phyloP scores from a whole-genome alignment of 1,284 basidiomycete genomes.

The Hemileia vastatrix region DNA sequence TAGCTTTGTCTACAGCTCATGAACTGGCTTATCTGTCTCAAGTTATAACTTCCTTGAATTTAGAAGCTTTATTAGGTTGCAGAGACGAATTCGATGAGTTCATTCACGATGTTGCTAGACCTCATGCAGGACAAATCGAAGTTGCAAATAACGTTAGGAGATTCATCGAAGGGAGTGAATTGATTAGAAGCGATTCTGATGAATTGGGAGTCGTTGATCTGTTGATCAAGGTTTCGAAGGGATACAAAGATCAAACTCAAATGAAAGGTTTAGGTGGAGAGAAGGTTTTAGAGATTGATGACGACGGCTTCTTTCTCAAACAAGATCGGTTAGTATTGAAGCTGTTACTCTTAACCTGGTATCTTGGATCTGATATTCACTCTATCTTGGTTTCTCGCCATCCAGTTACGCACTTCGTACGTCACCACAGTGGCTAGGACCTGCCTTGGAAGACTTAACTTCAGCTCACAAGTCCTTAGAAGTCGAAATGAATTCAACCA shows the following conservation, averaged over 20 bases:
- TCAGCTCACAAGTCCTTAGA: constrained; percentile 30
- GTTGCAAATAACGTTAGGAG: constrained; percentile 26
- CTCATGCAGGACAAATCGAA: constrained; percentile 35
- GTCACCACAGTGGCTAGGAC: constrained; percentile 35
- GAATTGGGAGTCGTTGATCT: background rate
- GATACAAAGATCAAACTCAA: no score
- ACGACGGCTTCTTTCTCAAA: background rate
- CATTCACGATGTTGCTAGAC: constrained; percentile 34
- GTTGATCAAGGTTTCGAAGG: background rate
- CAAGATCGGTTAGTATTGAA: no score
- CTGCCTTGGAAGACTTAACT: constrained; percentile 32
- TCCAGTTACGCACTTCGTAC: constrained; percentile 35
- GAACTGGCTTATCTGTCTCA: constrained; percentile 31
- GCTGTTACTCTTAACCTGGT: no score
- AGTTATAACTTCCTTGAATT: constrained; percentile 34
- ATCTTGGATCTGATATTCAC: background rate
- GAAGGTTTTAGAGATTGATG: background rate
- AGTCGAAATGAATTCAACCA: constrained; percentile 34
- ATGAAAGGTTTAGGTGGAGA: background rate
- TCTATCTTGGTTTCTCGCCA: background rate
- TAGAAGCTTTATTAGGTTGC: constrained; percentile 34
- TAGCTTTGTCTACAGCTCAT: constrained; percentile 31
- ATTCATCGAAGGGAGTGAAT: no score
- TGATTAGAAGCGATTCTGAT: constrained; percentile 2
- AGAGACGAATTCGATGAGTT: constrained; percentile 34